phyloP scores from a whole-genome alignment of 2,329 filamentous ascomycete genomes.

The Nakataea oryzae region DNA sequence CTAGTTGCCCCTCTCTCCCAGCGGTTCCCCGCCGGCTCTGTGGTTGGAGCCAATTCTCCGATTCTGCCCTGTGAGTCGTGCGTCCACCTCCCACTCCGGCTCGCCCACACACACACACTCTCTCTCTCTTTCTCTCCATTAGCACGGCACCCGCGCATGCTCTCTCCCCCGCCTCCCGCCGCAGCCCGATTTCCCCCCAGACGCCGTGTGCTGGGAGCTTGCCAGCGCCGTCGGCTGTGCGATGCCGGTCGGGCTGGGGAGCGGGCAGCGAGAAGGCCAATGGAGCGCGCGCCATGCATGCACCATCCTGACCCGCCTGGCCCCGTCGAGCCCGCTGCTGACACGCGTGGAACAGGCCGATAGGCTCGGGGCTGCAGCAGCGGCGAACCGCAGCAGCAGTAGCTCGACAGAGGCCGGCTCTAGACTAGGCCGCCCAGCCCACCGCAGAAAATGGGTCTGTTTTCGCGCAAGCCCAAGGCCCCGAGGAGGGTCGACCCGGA shows the following conservation, averaged over 20 bases:
- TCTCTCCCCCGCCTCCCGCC: too few species aligned
- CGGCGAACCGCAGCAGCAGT: neutral
- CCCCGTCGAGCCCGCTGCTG: neutral
- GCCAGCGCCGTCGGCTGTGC: too few species aligned
- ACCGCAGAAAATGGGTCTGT: conserved; percentile 36
- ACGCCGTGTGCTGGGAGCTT: too few species aligned
- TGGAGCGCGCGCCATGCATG: too few species aligned
- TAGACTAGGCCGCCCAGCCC: neutral
- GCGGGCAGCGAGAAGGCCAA: too few species aligned
- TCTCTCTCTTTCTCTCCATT: too few species aligned
- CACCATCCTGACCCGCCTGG: neutral
- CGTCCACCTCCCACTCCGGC: too few species aligned
- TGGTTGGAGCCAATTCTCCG: neutral
- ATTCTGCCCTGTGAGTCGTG: neutral
- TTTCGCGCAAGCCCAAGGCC: conserved; percentile 38
- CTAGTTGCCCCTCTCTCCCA: neutral
- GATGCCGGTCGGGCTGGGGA: too few species aligned
- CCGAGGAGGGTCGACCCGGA: conserved; percentile 23
- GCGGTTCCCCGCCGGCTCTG: neutral
- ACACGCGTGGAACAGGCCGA: neutral
- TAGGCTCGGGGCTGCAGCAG: neutral
- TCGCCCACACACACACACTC: too few species aligned
- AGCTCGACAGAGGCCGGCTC: neutral
- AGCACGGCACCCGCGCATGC: too few species aligned
- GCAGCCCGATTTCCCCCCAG: too few species aligned